phyloP scores from a whole-genome alignment of 495 filamentous ascomycete species.

The Cercophora newfieldiana region DNA sequence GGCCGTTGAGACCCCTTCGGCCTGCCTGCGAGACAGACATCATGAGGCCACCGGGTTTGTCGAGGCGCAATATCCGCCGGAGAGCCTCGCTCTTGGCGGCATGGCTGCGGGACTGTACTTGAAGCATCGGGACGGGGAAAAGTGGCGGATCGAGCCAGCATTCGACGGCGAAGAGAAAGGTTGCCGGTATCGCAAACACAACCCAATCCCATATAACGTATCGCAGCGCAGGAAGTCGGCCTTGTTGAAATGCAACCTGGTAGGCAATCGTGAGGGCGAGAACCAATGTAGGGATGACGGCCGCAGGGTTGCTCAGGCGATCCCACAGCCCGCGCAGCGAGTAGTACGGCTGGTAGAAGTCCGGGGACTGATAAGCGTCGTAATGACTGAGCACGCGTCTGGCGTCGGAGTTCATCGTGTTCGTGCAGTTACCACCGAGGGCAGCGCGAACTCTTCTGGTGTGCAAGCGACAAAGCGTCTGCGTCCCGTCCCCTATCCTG shows the following conservation, averaged over 20 bases:
- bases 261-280: slow-evolving; percentile 47
- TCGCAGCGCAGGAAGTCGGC: slow-evolving; percentile 21
- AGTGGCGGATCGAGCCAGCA: slow-evolving; percentile 40
- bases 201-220: slow-evolving; percentile 64
- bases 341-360: slow-evolving; percentile 23
- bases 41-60: slow-evolving; percentile 46
- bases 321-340: slow-evolving; percentile 27
- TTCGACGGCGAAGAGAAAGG: slow-evolving; percentile 61
- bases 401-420: slow-evolving; percentile 32
- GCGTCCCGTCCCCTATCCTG: not conserved
- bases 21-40: slow-evolving; percentile 40
- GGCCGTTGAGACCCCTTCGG: slow-evolving; percentile 48
- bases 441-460: not conserved
- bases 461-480: not conserved
- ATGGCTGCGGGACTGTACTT: slow-evolving; percentile 36
- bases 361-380: slow-evolving; percentile 20
- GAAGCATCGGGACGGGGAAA: slow-evolving; percentile 30
- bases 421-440: not conserved
- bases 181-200: slow-evolving; percentile 61
- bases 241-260: slow-evolving; percentile 35
- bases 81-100: slow-evolving; percentile 68
- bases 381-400: slow-evolving; percentile 29
- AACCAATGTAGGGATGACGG: slow-evolving; percentile 41
- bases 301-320: slow-evolving; percentile 33
- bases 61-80: slow-evolving; percentile 65